A percentile compares a stretch with the other conserved stretches of the same genome.
Evolutionary conservation across 1,284 basidiomycete genomes (phyloP).

Genomic region (Fomes fomentarius): DNA sequence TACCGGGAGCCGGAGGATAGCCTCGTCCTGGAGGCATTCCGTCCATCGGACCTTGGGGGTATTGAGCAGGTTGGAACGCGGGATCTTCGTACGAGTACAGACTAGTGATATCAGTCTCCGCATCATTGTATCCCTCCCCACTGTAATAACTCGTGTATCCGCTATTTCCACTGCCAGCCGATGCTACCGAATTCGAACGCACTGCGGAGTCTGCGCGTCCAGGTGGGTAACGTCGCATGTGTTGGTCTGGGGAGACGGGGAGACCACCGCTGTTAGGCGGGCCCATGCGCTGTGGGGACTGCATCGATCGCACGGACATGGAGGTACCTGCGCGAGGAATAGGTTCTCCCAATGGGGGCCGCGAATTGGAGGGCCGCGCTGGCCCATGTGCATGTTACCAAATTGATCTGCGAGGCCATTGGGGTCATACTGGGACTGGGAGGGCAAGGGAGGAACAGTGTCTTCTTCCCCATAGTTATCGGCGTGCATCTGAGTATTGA

Average conservation of each 20-base stretch:
- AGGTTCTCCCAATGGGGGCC: slow-evolving; percentile 26
- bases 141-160: slow-evolving; percentile 30
- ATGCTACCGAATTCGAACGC: slow-evolving; percentile 32
- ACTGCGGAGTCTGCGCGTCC: slow-evolving; percentile 22
- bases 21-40: slow-evolving; percentile 27
- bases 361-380: slow-evolving; percentile 34
- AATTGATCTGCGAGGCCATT: slow-evolving; percentile 50
- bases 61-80: slow-evolving; percentile 13
- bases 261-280: slow-evolving; percentile 25
- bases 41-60: slow-evolving; percentile 19
- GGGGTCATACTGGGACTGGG: slow-evolving; percentile 45
- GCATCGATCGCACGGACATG: slow-evolving; percentile 49
- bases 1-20: slow-evolving; percentile 33
- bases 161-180: slow-evolving; percentile 31
- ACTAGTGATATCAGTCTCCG: slow-evolving; percentile 34
- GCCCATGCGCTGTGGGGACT: slow-evolving; percentile 32
- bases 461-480: slow-evolving; percentile 36
- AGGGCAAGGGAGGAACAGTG: slow-evolving; percentile 34
- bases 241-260: slow-evolving; percentile 27
- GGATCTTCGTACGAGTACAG: slow-evolving; percentile 42
- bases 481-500: slow-evolving; percentile 40
- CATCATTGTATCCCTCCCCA: slow-evolving; percentile 25
- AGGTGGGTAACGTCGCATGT: slow-evolving; percentile 25
- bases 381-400: slow-evolving; percentile 48
- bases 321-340: slow-evolving; percentile 52